Evolutionary conservation across 1,139 yeast species (phyloP).

Genomic region (Zygosaccharomyces pseudobailii): DNA sequence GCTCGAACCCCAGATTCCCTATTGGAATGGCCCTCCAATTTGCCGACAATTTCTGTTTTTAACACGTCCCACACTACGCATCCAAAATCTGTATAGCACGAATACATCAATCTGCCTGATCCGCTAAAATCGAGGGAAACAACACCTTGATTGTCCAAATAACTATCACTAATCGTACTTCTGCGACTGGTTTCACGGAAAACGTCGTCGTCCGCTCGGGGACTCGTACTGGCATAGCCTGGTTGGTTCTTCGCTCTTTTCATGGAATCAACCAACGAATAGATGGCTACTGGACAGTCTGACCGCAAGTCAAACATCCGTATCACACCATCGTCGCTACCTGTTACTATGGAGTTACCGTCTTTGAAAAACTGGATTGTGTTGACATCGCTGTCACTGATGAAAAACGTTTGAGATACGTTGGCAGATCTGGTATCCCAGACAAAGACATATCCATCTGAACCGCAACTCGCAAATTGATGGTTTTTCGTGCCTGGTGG

Average conservation of each 20-base stretch:
- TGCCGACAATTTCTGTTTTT: constrained; percentile 60
- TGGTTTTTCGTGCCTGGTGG: constrained; percentile 17
- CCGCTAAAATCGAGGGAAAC: constrained; percentile 66
- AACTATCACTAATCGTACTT: constrained; percentile 23
- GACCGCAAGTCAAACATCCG: constrained; percentile 71
- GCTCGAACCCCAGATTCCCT: constrained; percentile 60
- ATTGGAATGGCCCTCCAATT: constrained; percentile 53
- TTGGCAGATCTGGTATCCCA: constrained; percentile 62
- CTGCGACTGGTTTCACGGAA: constrained; percentile 7
- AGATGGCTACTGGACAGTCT: constrained; percentile 62
- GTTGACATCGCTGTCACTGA: constrained; percentile 65
- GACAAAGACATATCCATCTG: constrained; percentile 65
- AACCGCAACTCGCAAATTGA: constrained; percentile 64
- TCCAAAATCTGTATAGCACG: constrained; percentile 72
- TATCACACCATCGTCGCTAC: constrained; percentile 77
- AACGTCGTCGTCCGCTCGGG: not conserved
- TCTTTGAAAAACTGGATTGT: constrained; percentile 65
- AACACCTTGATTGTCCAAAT: constrained; percentile 57
- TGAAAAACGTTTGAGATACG: constrained; percentile 56
- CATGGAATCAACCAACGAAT: constrained; percentile 38
- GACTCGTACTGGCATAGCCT: constrained; percentile 16
- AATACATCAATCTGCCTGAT: constrained; percentile 71
- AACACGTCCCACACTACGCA: constrained; percentile 78
- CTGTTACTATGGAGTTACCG: constrained; percentile 62
- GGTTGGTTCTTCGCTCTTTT: constrained; percentile 13